phyloP scores from a whole-genome alignment of 1,284 basidiomycete genomes.

The Fomitopsis betulina region DNA sequence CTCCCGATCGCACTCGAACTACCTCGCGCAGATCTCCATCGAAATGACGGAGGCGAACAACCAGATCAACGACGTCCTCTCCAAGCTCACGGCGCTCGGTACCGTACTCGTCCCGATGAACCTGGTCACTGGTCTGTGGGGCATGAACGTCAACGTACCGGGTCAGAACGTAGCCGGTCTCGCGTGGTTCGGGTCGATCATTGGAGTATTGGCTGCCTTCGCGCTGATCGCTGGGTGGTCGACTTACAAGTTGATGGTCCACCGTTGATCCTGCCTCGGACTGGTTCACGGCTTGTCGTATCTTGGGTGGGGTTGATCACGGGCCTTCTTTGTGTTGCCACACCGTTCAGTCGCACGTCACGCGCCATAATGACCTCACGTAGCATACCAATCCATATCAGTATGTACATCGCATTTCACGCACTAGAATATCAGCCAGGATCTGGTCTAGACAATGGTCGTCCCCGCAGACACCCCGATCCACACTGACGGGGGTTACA shows the following conservation, averaged over 20 bases:
- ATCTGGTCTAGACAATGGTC: too few relatives aligned
- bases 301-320: neutral
- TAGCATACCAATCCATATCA: neutral
- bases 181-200: constrained; percentile 84
- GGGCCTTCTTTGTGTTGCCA: neutral
- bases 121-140: constrained; percentile 88
- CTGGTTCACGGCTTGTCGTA: neutral
- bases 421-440: neutral
- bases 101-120: constrained; percentile 98
- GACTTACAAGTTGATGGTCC: constrained; percentile 75
- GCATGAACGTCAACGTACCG: constrained; percentile 92
- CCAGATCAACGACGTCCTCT: constrained; percentile 98
- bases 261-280: constrained; percentile 16
- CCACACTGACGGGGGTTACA: too few relatives aligned
- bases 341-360: neutral
- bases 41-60: constrained; percentile 99
- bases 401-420: neutral
- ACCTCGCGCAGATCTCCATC: constrained; percentile 96
- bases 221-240: constrained; percentile 79
- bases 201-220: constrained; percentile 73
- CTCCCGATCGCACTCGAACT: constrained; percentile 98
- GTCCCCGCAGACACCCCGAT: too few relatives aligned
- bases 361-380: neutral
- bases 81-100: constrained; percentile 97
- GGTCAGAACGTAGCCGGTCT: constrained; percentile 65